Evolutionary conservation across 805 yeast genomes (phyloP).

Genomic region (Schwanniomyces vanrijiae): DNA sequence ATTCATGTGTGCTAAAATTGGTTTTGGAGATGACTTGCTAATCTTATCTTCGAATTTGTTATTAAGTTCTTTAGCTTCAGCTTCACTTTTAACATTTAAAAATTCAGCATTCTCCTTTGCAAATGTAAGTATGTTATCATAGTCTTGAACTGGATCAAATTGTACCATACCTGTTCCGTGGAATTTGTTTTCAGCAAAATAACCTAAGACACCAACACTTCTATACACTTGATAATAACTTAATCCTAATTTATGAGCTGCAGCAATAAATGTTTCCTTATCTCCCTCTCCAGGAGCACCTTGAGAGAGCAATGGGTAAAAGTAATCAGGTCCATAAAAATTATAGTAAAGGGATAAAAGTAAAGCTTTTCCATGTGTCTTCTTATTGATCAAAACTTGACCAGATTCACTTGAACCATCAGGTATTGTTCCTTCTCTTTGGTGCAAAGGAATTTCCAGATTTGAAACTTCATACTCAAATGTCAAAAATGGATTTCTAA

Average conservation of each 20-base stretch:
- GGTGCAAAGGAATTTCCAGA: slow-evolving; percentile 50
- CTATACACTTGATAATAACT: slow-evolving; percentile 42
- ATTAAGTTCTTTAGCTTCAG: background rate
- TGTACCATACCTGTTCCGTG: slow-evolving; percentile 38
- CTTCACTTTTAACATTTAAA: background rate
- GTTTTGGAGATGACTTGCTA: background rate
- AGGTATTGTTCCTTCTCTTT: slow-evolving; percentile 66
- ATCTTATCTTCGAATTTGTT: background rate
- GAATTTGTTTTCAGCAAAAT: slow-evolving; percentile 17
- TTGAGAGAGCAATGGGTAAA: slow-evolving; percentile 59
- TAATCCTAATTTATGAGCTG: slow-evolving; percentile 24
- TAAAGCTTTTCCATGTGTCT: slow-evolving; percentile 55
- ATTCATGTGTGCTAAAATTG: slow-evolving; percentile 1
- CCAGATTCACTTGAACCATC: slow-evolving; percentile 73
- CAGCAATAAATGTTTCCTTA: slow-evolving; percentile 37
- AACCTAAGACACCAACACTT: slow-evolving; percentile 32
- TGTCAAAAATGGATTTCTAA: slow-evolving; percentile 20
- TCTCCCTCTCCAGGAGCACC: slow-evolving; percentile 47
- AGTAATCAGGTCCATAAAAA: slow-evolving; percentile 58
- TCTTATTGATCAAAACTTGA: slow-evolving; percentile 59
- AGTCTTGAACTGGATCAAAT: slow-evolving; percentile 21
- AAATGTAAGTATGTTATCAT: background rate
- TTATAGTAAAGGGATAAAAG: slow-evolving; percentile 66
- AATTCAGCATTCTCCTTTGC: background rate
- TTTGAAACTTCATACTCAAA: slow-evolving; percentile 11